Percentiles rank a stretch among this genome's conserved stretches.
Evolutionary conservation across 192 early-diverging fungal species (phyloP).

Genomic region (Tieghemiomyces parasiticus): DNA sequence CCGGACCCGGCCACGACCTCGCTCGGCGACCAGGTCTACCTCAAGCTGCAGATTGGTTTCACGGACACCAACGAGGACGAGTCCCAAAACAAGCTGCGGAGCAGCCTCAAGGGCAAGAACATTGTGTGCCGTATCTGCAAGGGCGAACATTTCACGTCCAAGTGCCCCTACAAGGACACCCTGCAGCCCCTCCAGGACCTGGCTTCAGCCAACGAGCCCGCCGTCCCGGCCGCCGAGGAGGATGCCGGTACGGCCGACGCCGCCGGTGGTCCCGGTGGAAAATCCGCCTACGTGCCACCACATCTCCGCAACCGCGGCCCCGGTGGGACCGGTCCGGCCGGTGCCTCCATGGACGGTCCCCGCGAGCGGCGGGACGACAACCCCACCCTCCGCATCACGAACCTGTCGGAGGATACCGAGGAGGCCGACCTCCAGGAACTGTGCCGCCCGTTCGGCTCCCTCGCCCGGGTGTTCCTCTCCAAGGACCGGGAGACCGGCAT

Average conservation of each 20-base stretch:
- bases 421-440: slow-evolving; percentile 84
- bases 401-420: slow-evolving; percentile 85
- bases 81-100: slow-evolving; percentile 33
- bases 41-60: slow-evolving; percentile 52
- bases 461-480: slow-evolving; percentile 72
- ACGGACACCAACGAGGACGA: slow-evolving; percentile 49
- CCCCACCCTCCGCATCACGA: slow-evolving; percentile 80
- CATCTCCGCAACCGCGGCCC: too few relatives aligned
- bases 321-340: slow-evolving; percentile 27
- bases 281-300: slow-evolving; percentile 73
- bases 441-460: slow-evolving; percentile 70
- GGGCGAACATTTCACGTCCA: slow-evolving; percentile 88
- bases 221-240: slow-evolving; percentile 9
- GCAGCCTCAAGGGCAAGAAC: slow-evolving; percentile 56
- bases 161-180: slow-evolving; percentile 98
- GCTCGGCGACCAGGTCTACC: slow-evolving; percentile 68
- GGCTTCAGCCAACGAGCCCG: slow-evolving; percentile 18
- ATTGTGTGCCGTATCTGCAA: slow-evolving; percentile 92
- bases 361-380: slow-evolving; percentile 47
- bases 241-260: slow-evolving; percentile 8
- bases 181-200: slow-evolving; percentile 66
- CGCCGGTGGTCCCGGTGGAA: slow-evolving; percentile 14
- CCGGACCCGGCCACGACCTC: slow-evolving; percentile 81
- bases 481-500: slow-evolving; percentile 65
- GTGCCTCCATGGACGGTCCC: slow-evolving; percentile 22